These are phyloP conservation scores for Brettanomyces anomalus DNA, from an alignment of 805 yeast species.

Conservation along the genomic window DNA sequence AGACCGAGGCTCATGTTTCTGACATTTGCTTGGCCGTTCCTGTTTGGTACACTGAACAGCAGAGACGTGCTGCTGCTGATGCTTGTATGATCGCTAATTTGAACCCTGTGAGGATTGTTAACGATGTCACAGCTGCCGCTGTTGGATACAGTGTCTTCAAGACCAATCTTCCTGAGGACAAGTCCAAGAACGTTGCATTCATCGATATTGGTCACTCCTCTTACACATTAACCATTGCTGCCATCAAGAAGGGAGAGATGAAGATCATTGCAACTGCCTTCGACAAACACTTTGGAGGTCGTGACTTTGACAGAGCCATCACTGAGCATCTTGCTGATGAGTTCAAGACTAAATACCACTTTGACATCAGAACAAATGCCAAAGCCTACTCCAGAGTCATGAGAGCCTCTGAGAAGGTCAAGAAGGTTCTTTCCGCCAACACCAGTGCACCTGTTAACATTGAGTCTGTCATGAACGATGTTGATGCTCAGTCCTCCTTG, in stretches of 20 bases:
- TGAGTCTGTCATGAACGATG: conserved; percentile 95
- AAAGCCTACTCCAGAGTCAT: conserved; percentile 93
- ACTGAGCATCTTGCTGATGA: conserved; percentile 93
- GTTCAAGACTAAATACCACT: conserved; percentile 85
- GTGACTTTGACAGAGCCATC: conserved; percentile 89
- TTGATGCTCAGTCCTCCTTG: conserved; percentile 85
- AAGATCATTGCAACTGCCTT: conserved; percentile 86
- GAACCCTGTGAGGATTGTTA: conserved; percentile 96
- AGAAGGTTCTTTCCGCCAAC: conserved; percentile 96
- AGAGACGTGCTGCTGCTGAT: conserved; percentile 93
- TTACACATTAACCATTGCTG: conserved; percentile 80
- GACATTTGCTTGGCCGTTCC: conserved; percentile 96
- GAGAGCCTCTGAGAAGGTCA: conserved; percentile 84
- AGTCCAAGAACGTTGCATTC: conserved; percentile 82
- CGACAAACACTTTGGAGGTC: conserved; percentile 97
- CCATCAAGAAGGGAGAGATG: conserved; percentile 94
- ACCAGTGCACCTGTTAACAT: conserved; percentile 87
- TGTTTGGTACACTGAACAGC: conserved; percentile 92
- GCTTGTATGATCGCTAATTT: conserved; percentile 94
- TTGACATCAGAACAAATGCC: conserved; percentile 82
- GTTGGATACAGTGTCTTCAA: conserved; percentile 99
- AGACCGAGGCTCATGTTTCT: conserved; percentile 70
- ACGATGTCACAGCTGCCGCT: conserved; percentile 97
- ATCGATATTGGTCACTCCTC: conserved; percentile 97
- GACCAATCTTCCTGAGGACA: conserved; percentile 91